These are phyloP conservation scores for Dendrobium nobile DNA, from an alignment of 106 monocot genomes.

Conservation along the genomic window DNA sequence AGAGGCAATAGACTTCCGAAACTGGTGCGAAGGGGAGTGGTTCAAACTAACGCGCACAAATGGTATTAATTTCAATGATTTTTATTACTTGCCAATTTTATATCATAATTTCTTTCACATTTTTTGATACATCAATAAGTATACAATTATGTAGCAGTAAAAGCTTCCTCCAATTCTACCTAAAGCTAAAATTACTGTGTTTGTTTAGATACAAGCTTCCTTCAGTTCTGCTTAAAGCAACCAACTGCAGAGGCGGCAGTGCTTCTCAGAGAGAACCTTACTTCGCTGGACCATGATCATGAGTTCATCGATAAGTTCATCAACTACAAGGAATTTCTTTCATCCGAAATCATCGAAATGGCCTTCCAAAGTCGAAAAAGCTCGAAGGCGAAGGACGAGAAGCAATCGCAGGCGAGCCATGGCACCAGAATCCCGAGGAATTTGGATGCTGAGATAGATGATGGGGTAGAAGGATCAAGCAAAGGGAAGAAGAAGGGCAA, in stretches of 20 bases:
- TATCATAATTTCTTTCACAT: too few species aligned
- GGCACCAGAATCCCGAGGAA: neutral
- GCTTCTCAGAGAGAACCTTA: slow-evolving; percentile 78
- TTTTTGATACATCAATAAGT: too few species aligned
- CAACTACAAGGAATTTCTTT: slow-evolving; percentile 66
- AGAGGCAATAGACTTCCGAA: slow-evolving; percentile 95
- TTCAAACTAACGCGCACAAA: slow-evolving; percentile 68
- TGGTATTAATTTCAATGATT: slow-evolving; percentile 25
- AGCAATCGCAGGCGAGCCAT: too few species aligned
- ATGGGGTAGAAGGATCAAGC: slow-evolving; percentile 25
- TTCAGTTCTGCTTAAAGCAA: slow-evolving; percentile 88
- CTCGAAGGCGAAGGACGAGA: neutral
- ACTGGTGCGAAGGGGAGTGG: slow-evolving; percentile 84
- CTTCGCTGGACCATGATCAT: slow-evolving; percentile 55
- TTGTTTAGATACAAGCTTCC: slow-evolving; percentile 67
- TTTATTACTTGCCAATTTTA: neutral
- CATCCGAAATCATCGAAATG: slow-evolving; percentile 70
- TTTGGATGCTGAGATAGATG: slow-evolving; percentile 18
- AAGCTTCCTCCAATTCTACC: too few species aligned
- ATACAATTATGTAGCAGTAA: too few species aligned
- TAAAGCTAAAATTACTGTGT: neutral
- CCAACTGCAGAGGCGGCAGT: slow-evolving; percentile 62
- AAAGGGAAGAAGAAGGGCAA: slow-evolving; percentile 78
- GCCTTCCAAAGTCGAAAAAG: slow-evolving; percentile 42
- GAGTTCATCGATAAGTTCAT: slow-evolving; percentile 80